These are phyloP conservation scores for Aureobasidium sp. DNA, from an alignment of 2,329 filamentous ascomycete genomes.

Conservation along the genomic window DNA sequence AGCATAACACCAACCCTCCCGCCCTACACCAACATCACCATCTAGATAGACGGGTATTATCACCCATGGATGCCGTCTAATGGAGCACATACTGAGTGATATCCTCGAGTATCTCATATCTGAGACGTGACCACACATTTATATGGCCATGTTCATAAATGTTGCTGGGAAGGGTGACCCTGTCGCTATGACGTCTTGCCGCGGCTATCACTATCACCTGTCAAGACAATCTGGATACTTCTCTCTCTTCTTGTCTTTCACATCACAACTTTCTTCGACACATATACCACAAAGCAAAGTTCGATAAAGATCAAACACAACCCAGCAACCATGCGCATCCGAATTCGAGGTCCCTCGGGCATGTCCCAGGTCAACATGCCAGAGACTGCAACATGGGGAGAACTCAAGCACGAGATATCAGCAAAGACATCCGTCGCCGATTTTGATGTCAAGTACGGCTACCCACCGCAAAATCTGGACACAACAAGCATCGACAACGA, in stretches of 20 bases:
- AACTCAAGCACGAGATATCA: constrained; percentile 53
- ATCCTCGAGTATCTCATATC: too few species aligned
- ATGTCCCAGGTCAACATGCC: constrained; percentile 60
- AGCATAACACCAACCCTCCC: too few species aligned
- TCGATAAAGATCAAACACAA: neutral
- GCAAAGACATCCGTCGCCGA: constrained; percentile 54
- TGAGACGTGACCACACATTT: too few species aligned
- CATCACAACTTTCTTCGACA: neutral
- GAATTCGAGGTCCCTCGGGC: constrained; percentile 66
- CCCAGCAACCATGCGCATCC: constrained; percentile 55
- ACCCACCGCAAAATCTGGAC: constrained; percentile 63
- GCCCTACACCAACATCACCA: too few species aligned
- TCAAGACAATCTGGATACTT: neutral
- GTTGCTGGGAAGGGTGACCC: neutral
- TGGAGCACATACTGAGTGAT: too few species aligned
- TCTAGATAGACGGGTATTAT: too few species aligned
- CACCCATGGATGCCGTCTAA: too few species aligned
- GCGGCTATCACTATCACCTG: neutral
- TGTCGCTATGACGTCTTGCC: neutral
- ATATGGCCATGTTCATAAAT: too few species aligned
- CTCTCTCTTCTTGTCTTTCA: neutral
- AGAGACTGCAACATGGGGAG: constrained; percentile 56
- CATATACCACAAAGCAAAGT: neutral
- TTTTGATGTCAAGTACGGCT: constrained; percentile 77
- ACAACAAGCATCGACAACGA: constrained; percentile 44